Conservation (phyloP, 768 basidiomycete species). For the Mycena epipterygia region DNA sequence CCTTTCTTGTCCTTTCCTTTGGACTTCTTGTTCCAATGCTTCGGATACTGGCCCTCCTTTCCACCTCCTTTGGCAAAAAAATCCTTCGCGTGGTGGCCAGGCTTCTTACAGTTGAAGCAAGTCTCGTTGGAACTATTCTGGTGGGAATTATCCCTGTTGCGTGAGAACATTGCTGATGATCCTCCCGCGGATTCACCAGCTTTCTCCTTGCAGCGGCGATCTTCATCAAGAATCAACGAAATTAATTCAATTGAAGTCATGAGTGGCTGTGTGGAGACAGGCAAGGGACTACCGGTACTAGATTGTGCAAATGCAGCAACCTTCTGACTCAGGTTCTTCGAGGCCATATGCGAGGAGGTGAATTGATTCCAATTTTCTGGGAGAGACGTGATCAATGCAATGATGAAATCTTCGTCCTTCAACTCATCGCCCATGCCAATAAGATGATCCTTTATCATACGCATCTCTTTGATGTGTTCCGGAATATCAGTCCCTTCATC, state of each 20-base stretch:
- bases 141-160: neutral
- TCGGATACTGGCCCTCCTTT: conserved; percentile 17
- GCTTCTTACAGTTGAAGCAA: conserved; percentile 11
- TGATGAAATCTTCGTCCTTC: too few species aligned
- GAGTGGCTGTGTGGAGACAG: too few species aligned
- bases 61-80: conserved; percentile 16
- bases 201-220: too few species aligned
- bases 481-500: too few species aligned
- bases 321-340: conserved; percentile 4
- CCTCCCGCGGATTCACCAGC: conserved; percentile 5
- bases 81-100: conserved; percentile 11
- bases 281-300: conserved; percentile 9
- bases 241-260: too few species aligned
- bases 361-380: conserved; percentile 7
- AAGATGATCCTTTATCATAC: too few species aligned
- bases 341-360: neutral
- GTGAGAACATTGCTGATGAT: conserved; percentile 12
- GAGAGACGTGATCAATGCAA: too few species aligned
- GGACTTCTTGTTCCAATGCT: conserved; percentile 7
- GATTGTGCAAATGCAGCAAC: conserved; percentile 6
- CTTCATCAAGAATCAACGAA: too few species aligned
- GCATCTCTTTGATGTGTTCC: too few species aligned
- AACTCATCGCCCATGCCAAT: too few species aligned
- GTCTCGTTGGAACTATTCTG: neutral
- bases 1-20: neutral